Percentiles rank a stretch among this genome's conserved stretches.
Conservation (phyloP, 1,284 basidiomycete species). For the Tremellales sp. region DNA sequence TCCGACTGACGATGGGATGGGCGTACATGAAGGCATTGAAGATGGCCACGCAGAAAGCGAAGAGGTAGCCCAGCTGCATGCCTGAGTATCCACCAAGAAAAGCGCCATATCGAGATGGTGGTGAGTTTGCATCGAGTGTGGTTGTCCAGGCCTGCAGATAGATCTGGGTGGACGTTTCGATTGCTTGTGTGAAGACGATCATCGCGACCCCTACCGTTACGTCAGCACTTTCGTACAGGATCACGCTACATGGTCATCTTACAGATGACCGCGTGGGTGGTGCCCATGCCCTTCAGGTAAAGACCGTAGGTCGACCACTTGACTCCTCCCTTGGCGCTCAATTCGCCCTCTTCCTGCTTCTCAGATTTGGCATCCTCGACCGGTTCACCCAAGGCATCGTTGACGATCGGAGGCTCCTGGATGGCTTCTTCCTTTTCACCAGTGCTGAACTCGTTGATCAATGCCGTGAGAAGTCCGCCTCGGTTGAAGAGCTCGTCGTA, state of each 20-base stretch:
- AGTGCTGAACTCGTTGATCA: slow-evolving; percentile 10
- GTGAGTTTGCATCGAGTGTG: slow-evolving; percentile 1
- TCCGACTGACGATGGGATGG: slow-evolving; percentile 12
- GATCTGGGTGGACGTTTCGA: slow-evolving; percentile 10
- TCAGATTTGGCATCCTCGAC: neutral
- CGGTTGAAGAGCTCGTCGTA: slow-evolving; percentile 4
- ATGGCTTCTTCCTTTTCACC: slow-evolving; percentile 4
- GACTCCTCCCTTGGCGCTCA: slow-evolving; percentile 58
- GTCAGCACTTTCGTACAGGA: neutral
- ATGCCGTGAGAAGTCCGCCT: slow-evolving; percentile 5
- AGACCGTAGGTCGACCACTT: slow-evolving; percentile 63
- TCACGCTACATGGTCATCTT: neutral
- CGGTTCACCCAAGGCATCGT: slow-evolving; percentile 1
- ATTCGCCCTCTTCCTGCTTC: slow-evolving; percentile 48
- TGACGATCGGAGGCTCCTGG: slow-evolving; percentile 41
- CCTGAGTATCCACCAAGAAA: slow-evolving; percentile 22
- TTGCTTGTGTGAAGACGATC: slow-evolving; percentile 1
- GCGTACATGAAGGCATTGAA: slow-evolving; percentile 10
- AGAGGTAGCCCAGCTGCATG: slow-evolving; percentile 14
- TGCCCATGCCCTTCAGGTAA: slow-evolving; percentile 14
- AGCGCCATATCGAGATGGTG: slow-evolving; percentile 7
- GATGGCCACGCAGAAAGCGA: slow-evolving; percentile 9
- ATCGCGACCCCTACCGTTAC: slow-evolving; percentile 5
- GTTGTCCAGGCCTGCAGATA: slow-evolving; percentile 23
- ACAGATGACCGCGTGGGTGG: slow-evolving; percentile 4